Evolutionary conservation across 2,329 filamentous ascomycete species (phyloP).

Genomic region (Sarocladium kiliense): DNA sequence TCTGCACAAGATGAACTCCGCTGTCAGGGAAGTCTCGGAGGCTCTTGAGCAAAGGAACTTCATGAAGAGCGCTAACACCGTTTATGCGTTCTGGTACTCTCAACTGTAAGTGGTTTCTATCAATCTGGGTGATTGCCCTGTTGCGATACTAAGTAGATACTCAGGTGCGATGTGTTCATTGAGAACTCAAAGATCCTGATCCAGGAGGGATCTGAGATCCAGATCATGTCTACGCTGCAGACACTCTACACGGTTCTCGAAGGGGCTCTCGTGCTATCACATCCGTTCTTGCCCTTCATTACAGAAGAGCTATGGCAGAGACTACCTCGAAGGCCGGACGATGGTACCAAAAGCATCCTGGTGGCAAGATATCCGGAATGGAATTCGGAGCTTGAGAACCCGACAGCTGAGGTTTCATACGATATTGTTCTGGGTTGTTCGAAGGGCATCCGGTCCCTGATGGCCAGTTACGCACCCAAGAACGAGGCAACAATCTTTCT

Average conservation of each 20-base stretch:
- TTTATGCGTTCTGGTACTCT: constrained; percentile 58
- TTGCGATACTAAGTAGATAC: background rate
- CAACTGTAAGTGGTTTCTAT: constrained; percentile 42
- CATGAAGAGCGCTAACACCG: constrained; percentile 56
- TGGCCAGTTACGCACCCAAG: constrained; percentile 62
- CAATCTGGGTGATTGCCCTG: background rate
- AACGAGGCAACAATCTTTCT: constrained; percentile 55
- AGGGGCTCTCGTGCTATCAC: background rate
- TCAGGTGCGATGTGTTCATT: constrained; percentile 62
- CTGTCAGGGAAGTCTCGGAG: constrained; percentile 61
- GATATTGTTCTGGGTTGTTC: constrained; percentile 63
- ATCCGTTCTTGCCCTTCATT: constrained; percentile 65
- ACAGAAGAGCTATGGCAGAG: constrained; percentile 74
- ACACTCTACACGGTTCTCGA: background rate
- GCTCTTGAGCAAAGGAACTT: constrained; percentile 60
- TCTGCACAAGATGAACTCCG: constrained; percentile 63
- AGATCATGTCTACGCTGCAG: background rate
- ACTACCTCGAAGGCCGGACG: constrained; percentile 59
- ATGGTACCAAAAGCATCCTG: constrained; percentile 61
- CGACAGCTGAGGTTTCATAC: constrained; percentile 59
- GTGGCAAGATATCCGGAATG: constrained; percentile 60
- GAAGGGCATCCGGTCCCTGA: constrained; percentile 60
- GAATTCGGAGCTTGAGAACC: constrained; percentile 52
- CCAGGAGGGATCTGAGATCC: constrained; percentile 53
- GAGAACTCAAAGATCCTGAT: constrained; percentile 75